Percentiles rank a stretch among this genome's conserved stretches.
phyloP scores from a whole-genome alignment of 2,329 filamentous ascomycete species.

The Trichophaea hybrida region DNA sequence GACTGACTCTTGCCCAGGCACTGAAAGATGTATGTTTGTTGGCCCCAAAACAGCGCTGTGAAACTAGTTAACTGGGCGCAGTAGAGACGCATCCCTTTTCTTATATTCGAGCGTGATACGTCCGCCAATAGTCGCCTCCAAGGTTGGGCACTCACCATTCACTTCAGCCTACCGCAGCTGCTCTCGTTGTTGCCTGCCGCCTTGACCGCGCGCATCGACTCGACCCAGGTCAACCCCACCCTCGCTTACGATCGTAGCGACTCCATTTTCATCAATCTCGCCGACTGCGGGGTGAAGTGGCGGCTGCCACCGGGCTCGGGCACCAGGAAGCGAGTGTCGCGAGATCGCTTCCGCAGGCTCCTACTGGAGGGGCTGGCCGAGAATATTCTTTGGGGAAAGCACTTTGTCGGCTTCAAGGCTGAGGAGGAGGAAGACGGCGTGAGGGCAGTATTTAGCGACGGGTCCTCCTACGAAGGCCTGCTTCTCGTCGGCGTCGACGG shows the following conservation, averaged over 20 bases:
- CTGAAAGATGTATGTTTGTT: conserved; percentile 10
- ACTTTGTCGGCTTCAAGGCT: neutral
- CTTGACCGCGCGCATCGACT: neutral
- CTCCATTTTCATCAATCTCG: neutral
- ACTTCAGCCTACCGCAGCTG: neutral
- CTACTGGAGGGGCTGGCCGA: conserved; percentile 28
- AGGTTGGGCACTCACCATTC: conserved; percentile 1
- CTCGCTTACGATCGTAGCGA: neutral
- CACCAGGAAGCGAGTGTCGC: neutral
- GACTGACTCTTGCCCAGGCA: conserved; percentile 16
- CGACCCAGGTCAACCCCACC: neutral
- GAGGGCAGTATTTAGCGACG: neutral
- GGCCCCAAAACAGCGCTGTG: neutral
- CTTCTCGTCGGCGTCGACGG: conserved; percentile 1
- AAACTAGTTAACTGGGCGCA: neutral
- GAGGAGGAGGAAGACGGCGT: neutral
- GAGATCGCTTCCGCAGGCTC: conserved; percentile 30
- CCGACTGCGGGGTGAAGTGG: neutral
- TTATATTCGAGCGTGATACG: conserved; percentile 1
- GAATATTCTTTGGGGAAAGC: neutral
- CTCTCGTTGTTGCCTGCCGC: neutral
- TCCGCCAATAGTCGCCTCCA: neutral
- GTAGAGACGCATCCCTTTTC: conserved; percentile 9
- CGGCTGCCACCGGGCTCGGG: neutral
- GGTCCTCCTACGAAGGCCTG: conserved; percentile 1